Conservation (phyloP, 805 yeast species). For the Starmerella kuoi region DNA sequence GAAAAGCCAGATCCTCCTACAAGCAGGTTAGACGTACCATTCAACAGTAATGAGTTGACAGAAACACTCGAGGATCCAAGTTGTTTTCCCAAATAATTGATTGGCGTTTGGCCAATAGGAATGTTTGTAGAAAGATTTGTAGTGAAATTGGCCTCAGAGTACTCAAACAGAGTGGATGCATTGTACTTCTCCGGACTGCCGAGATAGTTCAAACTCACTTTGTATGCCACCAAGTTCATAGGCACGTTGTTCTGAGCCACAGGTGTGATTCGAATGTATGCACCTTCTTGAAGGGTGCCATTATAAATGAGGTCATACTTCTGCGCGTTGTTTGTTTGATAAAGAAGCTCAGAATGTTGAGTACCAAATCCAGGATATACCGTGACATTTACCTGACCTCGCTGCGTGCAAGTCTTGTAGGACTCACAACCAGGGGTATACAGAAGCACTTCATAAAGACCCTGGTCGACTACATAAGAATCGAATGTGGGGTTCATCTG, state of each 20-base stretch:
- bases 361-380: constrained; percentile 40
- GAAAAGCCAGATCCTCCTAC: constrained; percentile 40
- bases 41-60: constrained; percentile 29
- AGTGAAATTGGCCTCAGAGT: constrained; percentile 56
- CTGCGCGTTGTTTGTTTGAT: constrained; percentile 66
- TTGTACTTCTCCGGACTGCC: constrained; percentile 33
- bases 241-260: constrained; percentile 24
- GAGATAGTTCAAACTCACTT: constrained; percentile 37
- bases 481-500: constrained; percentile 40
- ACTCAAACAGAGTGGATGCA: constrained; percentile 51
- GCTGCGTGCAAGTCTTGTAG: constrained; percentile 52
- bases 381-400: constrained; percentile 74
- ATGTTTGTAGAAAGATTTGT: constrained; percentile 27
- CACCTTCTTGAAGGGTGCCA: constrained; percentile 46
- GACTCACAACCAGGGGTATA: constrained; percentile 78
- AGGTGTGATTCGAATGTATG: constrained; percentile 31
- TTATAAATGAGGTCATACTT: constrained; percentile 69
- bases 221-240: constrained; percentile 59
- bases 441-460: constrained; percentile 57
- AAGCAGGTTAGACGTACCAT: constrained; percentile 29
- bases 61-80: constrained; percentile 32
- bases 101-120: constrained; percentile 39
- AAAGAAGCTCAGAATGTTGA: constrained; percentile 38
- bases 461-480: constrained; percentile 50
- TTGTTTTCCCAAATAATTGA: constrained; percentile 31